Percentiles rank a stretch among this genome's conserved stretches.
Evolutionary conservation across 306 rosid species (phyloP).

Genomic region (Cucumis melo): DNA sequence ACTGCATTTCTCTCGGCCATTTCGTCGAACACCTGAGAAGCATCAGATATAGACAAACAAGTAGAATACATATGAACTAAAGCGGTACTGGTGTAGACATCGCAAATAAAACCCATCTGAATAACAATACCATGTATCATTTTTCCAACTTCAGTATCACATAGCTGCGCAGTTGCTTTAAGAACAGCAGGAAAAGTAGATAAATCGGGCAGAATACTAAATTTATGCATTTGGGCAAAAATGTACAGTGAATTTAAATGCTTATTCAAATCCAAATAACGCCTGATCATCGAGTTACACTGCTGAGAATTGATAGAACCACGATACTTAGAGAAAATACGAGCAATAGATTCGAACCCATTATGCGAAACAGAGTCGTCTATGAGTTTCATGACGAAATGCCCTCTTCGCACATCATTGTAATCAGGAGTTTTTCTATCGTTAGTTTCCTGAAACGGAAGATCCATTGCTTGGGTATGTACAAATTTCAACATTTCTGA

Average conservation of each 20-base stretch:
- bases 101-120: constrained; percentile 4
- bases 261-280: background rate
- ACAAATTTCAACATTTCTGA: background rate
- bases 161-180: background rate
- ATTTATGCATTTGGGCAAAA: background rate
- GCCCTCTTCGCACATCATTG: background rate
- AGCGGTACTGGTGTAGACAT: constrained; percentile 9
- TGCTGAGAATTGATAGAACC: background rate
- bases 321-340: background rate
- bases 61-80: constrained; percentile 6
- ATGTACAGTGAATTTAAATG: background rate
- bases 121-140: constrained; percentile 5
- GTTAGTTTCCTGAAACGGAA: background rate
- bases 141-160: constrained; percentile 1
- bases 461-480: background rate
- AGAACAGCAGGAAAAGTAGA: constrained; percentile 6
- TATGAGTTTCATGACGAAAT: constrained; percentile 4
- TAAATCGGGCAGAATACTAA: constrained; percentile 5
- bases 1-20: constrained; percentile 8
- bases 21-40: constrained; percentile 3
- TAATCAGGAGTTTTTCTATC: background rate
- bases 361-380: background rate
- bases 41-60: background rate
- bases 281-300: constrained; percentile 1
- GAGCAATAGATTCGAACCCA: constrained; percentile 7